phyloP scores from a whole-genome alignment of 2,329 filamentous ascomycete species.

The Neonectria punicea region DNA sequence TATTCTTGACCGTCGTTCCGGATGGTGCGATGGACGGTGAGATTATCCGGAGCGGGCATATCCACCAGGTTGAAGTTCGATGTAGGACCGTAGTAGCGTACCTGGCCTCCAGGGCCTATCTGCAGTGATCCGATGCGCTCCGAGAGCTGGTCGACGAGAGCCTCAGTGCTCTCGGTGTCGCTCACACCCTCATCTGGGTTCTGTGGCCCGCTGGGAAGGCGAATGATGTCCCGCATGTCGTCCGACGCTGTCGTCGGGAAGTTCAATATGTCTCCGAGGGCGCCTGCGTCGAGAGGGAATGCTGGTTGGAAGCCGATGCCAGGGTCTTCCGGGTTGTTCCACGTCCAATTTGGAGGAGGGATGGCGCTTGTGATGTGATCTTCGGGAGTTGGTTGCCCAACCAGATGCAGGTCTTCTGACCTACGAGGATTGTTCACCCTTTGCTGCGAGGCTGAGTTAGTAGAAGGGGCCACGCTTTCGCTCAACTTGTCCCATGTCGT shows the following conservation, averaged over 20 bases:
- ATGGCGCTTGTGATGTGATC: constrained; percentile 6
- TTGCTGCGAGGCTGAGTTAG: not conserved
- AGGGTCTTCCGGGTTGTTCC: constrained; percentile 25
- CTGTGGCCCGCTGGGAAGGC: constrained; percentile 13
- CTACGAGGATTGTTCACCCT: not conserved
- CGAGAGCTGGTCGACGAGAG: constrained; percentile 41
- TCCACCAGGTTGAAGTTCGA: constrained; percentile 43
- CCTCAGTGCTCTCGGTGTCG: constrained; percentile 38
- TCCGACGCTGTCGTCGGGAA: constrained; percentile 15
- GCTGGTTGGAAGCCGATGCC: constrained; percentile 23
- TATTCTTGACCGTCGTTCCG: constrained; percentile 41
- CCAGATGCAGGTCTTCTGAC: constrained; percentile 2
- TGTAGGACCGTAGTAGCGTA: constrained; percentile 42
- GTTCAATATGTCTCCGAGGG: constrained; percentile 18
- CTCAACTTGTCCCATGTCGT: constrained; percentile 14
- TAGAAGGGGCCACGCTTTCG: not conserved
- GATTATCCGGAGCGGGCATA: constrained; percentile 37
- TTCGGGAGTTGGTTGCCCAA: constrained; percentile 15
- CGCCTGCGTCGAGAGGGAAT: constrained; percentile 22
- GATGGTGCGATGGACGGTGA: constrained; percentile 40
- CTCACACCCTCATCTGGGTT: constrained; percentile 27
- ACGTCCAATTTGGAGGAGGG: constrained; percentile 22
- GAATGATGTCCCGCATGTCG: constrained; percentile 8
- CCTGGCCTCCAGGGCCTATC: constrained; percentile 37
- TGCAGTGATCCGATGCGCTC: constrained; percentile 41